A percentile compares a stretch with the other conserved stretches of the same genome.
Evolutionary conservation across 495 filamentous ascomycete species (phyloP).

Genomic region (Trichoderma erinaceum): DNA sequence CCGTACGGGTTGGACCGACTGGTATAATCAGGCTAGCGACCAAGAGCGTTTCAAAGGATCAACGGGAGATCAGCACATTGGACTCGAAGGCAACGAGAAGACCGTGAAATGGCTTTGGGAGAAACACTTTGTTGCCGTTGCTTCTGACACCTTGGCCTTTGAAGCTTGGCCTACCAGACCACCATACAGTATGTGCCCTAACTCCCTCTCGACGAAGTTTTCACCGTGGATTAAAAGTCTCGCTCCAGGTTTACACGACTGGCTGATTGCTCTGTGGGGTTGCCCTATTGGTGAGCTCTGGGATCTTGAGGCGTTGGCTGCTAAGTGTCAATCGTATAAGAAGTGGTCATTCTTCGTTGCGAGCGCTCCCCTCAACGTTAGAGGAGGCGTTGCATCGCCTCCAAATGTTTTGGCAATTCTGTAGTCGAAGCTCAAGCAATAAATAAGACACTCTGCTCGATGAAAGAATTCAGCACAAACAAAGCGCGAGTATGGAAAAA

Average conservation of each 20-base stretch:
- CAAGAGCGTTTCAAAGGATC: conserved; percentile 44
- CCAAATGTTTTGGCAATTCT: conserved; percentile 25
- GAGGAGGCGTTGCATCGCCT: conserved; percentile 22
- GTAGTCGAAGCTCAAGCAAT: too few species aligned
- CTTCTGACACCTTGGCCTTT: conserved; percentile 44
- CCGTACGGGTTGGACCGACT: conserved; percentile 58
- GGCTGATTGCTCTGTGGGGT: conserved; percentile 60
- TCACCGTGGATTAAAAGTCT: not conserved
- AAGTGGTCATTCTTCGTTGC: conserved; percentile 24
- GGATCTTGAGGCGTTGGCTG: conserved; percentile 35
- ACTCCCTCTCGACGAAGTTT: not conserved
- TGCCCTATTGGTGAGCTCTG: conserved; percentile 58
- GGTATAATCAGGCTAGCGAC: conserved; percentile 40
- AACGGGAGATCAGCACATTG: conserved; percentile 22
- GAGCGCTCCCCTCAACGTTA: conserved; percentile 22
- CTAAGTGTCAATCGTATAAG: conserved; percentile 18
- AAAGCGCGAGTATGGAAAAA: too few species aligned
- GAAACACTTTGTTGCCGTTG: conserved; percentile 48
- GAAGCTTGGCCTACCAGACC: conserved; percentile 30
- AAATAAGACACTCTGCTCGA: too few species aligned
- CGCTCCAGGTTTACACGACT: conserved; percentile 57
- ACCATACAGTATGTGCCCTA: not conserved
- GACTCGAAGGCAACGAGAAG: conserved; percentile 48
- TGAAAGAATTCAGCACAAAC: too few species aligned
- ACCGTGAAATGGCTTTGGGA: conserved; percentile 53